Evolutionary conservation across 345 rosid genomes (phyloP).

Genomic region (Sisymbrium irio): DNA sequence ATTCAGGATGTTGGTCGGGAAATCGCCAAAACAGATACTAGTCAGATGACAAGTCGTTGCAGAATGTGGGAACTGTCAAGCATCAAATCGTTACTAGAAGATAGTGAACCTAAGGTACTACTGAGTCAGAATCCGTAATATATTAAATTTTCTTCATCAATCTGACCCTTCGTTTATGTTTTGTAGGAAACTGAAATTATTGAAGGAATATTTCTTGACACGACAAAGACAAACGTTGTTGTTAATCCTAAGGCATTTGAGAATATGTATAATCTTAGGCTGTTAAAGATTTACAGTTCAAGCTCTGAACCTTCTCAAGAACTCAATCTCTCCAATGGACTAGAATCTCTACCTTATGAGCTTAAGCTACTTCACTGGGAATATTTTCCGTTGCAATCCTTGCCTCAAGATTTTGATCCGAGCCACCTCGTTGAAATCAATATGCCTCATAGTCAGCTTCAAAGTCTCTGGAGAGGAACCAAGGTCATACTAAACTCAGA

Average conservation of each 20-base stretch:
- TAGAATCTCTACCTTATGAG: conserved; percentile 5
- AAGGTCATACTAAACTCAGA: neutral
- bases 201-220: conserved; percentile 23
- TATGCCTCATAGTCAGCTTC: conserved; percentile 17
- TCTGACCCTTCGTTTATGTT: neutral
- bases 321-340: neutral
- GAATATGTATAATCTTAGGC: conserved; percentile 24
- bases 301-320: neutral
- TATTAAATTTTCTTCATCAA: no score
- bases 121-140: no score
- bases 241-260: neutral
- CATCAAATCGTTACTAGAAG: neutral
- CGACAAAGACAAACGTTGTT: neutral
- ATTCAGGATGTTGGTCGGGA: conserved; percentile 19
- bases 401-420: neutral
- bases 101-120: neutral
- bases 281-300: neutral
- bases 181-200: conserved; percentile 26
- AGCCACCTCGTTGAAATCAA: conserved; percentile 20
- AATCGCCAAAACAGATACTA: conserved; percentile 2
- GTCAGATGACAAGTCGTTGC: neutral
- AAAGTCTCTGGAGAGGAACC: conserved; percentile 11
- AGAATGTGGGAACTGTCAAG: conserved; percentile 7
- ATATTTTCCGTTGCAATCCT: neutral
- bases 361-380: conserved; percentile 30